Evolutionary conservation across 805 yeast genomes (phyloP), one percentile per base, ranked within the genome.

Genomic region (Metschnikowia continentalis): DNA sequence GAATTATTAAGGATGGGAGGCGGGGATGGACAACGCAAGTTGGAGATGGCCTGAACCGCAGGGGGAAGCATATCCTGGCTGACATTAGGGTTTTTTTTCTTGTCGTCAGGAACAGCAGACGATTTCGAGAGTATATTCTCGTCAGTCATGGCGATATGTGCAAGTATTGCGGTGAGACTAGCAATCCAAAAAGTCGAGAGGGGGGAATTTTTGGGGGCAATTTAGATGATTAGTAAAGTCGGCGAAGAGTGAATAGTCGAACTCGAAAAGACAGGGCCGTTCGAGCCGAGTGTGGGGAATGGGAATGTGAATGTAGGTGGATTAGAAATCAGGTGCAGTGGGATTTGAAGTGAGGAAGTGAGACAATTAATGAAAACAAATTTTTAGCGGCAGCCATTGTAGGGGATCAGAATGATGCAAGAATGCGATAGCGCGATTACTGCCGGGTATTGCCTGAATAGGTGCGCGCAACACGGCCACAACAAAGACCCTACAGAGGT

Each of bases 11-110:
- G 66, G 48, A 83, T 82, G 6, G 89, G 88, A 1, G 89, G 87
- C n/a, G 89, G 88, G 4, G 88, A 83, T 1, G 88, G 88, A 56
- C 87, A 81, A 53, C 84, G 72, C 49, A 82, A 64, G 61, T 75
- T 79, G 6, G 87, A 80, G 33, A 81, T 67, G 0, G 87, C 86
- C 65, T 79, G 62, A 11, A 76, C 81, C 35, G 82, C 75, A 3
- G 85, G 84, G 0, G 79, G 75, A 41, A 62, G 57, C 33, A 58
- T 62, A 3, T 50, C 55, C 17, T 41, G 42, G 35, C 35, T 41
- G 32, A 39, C 14, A 13, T 23, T 23, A 10, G 47, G 15, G 23
- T 13, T 15, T 15, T 22, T n/a, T 26, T 35, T 36, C 15, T 26
- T 35, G n/a, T 35, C 41, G 8, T 22, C 35, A 8, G 37, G n/a